phyloP scores from a whole-genome alignment of 805 yeast species.

The Metschnikowia corniflorae region DNA sequence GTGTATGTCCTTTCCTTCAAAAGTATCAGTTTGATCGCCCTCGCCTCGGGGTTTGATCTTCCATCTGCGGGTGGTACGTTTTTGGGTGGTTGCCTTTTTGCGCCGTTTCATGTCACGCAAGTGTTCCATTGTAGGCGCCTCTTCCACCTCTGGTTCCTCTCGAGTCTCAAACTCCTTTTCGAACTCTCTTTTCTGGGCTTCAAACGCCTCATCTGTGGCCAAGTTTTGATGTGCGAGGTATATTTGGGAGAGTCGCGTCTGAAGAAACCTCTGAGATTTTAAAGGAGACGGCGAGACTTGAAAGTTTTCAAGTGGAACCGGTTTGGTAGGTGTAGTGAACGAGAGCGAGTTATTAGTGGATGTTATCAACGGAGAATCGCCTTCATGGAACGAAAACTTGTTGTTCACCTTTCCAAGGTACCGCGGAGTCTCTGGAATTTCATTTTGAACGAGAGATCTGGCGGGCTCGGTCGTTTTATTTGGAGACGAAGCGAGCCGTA shows the following conservation, averaged over 20 bases:
- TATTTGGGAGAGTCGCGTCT: constrained; percentile 40
- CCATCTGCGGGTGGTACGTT: constrained; percentile 50
- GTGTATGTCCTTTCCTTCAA: constrained; percentile 41
- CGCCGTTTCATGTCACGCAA: constrained; percentile 6
- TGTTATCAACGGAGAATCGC: constrained; percentile 5
- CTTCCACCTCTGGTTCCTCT: constrained; percentile 8
- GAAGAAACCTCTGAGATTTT: constrained; percentile 30
- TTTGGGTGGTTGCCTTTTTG: constrained; percentile 43
- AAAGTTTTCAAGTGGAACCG: constrained; percentile 17
- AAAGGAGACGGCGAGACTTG: constrained; percentile 48
- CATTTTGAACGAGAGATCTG: background rate
- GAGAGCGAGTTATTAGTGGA: background rate
- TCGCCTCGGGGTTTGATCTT: constrained; percentile 42
- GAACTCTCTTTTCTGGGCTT: constrained; percentile 16
- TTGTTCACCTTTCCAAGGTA: constrained; percentile 16
- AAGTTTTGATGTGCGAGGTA: constrained; percentile 45
- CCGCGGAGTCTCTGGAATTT: constrained; percentile 12
- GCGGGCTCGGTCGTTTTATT: background rate
- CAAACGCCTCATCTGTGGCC: constrained; percentile 17
- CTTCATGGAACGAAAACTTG: constrained; percentile 13
- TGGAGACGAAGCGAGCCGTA: constrained; percentile 13
- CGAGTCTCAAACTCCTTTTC: constrained; percentile 14
- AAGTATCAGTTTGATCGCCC: constrained; percentile 23
- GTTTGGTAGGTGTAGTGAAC: constrained; percentile 16
- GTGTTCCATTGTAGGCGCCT: background rate